These are phyloP conservation scores for Solanum gandarillasii DNA, from an alignment of 257 asterid genomes.

Conservation along the genomic window DNA sequence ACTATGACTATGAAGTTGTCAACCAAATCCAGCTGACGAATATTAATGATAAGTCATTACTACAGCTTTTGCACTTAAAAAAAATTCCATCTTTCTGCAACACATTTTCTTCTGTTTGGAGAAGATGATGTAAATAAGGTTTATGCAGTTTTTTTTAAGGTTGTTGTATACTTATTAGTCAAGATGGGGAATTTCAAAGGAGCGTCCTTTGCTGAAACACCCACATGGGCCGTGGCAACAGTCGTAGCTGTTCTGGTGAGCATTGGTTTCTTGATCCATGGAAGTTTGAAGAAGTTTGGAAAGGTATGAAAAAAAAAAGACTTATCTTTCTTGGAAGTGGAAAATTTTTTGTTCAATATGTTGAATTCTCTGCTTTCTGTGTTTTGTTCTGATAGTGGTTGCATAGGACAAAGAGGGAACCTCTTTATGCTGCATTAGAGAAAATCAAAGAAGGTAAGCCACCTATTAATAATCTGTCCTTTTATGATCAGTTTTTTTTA, in stretches of 20 bases:
- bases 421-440: slow-evolving; percentile 67
- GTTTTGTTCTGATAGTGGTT: slow-evolving; percentile 51
- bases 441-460: slow-evolving; percentile 81
- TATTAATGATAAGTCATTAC: neutral
- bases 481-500: neutral
- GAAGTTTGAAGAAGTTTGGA: slow-evolving; percentile 20
- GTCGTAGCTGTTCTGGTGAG: slow-evolving; percentile 20
- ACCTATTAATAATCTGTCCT: neutral
- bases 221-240: slow-evolving; percentile 37
- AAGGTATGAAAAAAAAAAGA: slow-evolving; percentile 3
- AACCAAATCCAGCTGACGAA: neutral
- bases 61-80: neutral
- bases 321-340: neutral
- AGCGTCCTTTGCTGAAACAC: slow-evolving; percentile 32
- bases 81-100: neutral
- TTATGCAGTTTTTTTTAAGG: neutral
- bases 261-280: slow-evolving; percentile 27
- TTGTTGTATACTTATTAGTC: neutral
- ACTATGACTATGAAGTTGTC: neutral
- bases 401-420: slow-evolving; percentile 70
- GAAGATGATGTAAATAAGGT: neutral
- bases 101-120: neutral
- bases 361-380: neutral
- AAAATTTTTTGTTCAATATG: neutral
- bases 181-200: slow-evolving; percentile 19